These are phyloP conservation scores for Geosmithia morbida DNA, from an alignment of 2,329 filamentous ascomycete genomes.

Conservation along the genomic window DNA sequence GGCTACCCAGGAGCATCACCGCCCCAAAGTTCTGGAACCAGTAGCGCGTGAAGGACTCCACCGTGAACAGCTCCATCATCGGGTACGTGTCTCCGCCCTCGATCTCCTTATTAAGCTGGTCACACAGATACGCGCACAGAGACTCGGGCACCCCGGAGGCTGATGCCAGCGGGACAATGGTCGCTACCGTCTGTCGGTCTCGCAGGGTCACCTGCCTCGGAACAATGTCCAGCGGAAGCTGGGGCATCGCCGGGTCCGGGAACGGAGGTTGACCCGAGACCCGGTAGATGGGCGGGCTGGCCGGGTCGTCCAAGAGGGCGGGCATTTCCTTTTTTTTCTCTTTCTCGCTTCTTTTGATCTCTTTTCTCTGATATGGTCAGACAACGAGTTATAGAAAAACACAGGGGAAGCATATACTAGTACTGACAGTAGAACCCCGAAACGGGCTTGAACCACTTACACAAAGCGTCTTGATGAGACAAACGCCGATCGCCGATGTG, in stretches of 20 bases:
- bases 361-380: not conserved
- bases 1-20: slow-evolving; percentile 71
- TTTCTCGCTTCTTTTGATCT: not conserved
- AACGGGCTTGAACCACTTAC: not conserved
- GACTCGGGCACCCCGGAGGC: slow-evolving; percentile 60
- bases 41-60: slow-evolving; percentile 65
- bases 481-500: not conserved
- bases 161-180: slow-evolving; percentile 70
- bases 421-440: no score
- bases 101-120: slow-evolving; percentile 80
- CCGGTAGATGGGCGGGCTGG: slow-evolving; percentile 54
- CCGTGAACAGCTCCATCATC: slow-evolving; percentile 62
- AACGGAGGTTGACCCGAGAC: slow-evolving; percentile 52
- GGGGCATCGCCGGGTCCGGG: slow-evolving; percentile 41
- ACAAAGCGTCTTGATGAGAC: not conserved
- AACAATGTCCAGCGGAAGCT: slow-evolving; percentile 53
- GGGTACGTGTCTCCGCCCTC: slow-evolving; percentile 87
- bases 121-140: slow-evolving; percentile 62
- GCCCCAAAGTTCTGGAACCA: slow-evolving; percentile 89
- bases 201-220: slow-evolving; percentile 70
- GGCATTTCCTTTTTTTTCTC: slow-evolving; percentile 38
- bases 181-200: slow-evolving; percentile 72
- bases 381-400: no score
- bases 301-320: slow-evolving; percentile 66
- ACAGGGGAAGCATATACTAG: no score